Conservation (phyloP, 768 basidiomycete species). For the Boletus patriciae region DNA sequence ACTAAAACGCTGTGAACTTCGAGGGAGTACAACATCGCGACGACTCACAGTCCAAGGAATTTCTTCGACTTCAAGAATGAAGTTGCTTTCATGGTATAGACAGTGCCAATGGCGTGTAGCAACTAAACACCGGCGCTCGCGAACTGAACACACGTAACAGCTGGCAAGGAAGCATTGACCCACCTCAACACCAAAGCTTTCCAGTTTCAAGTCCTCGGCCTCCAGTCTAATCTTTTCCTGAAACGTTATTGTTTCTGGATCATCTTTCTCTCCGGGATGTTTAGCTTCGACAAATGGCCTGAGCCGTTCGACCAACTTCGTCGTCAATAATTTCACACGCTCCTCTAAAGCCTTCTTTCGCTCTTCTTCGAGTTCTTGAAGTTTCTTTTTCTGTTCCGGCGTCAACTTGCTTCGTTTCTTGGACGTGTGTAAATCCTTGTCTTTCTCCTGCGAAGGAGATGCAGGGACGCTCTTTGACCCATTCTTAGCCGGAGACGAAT, state of each 20-base stretch:
- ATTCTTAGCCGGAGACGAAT: constrained; percentile 19
- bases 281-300: constrained; percentile 91
- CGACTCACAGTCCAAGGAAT: constrained; percentile 82
- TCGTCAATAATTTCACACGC: constrained; percentile 69
- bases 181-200: constrained; percentile 97
- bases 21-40: constrained; percentile 4
- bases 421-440: constrained; percentile 37
- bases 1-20: constrained; percentile 36
- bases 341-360: constrained; percentile 76
- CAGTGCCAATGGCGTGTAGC: constrained; percentile 84
- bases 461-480: constrained; percentile 26
- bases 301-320: constrained; percentile 81
- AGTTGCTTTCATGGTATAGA: constrained; percentile 92
- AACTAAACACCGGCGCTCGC: constrained; percentile 44
- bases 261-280: constrained; percentile 74
- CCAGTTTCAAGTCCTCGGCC: constrained; percentile 92
- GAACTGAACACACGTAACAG: constrained; percentile 1
- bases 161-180: constrained; percentile 19
- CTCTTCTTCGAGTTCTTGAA: constrained; percentile 79
- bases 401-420: constrained; percentile 54
- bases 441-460: constrained; percentile 34
- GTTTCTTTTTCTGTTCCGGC: constrained; percentile 82
- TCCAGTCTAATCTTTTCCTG: constrained; percentile 76
- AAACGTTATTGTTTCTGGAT: constrained; percentile 80
- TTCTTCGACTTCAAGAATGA: constrained; percentile 89